phyloP scores from a whole-genome alignment of 2,329 filamentous ascomycete species.

The Pezicula neosporulosa region DNA sequence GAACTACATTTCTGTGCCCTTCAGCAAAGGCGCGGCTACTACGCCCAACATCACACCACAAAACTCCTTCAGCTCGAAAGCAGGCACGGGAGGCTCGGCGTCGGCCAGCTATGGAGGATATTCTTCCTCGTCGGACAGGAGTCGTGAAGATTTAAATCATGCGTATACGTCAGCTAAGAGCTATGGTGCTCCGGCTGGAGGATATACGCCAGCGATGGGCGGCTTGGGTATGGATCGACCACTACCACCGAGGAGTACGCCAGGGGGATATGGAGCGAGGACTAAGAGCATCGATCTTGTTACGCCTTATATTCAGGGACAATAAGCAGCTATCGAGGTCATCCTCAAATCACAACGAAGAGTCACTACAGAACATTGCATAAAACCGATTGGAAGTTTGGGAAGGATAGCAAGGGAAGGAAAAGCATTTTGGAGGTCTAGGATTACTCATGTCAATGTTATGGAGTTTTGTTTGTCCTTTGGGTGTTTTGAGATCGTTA shows the following conservation, averaged over 20 bases:
- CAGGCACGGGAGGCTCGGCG: constrained; percentile 7
- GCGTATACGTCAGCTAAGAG: constrained; percentile 1
- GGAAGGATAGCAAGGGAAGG: too few species aligned
- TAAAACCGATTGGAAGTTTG: too few species aligned
- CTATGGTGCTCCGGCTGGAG: constrained; percentile 31
- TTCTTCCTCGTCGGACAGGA: constrained; percentile 5
- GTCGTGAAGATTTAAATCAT: constrained; percentile 18
- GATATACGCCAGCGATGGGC: constrained; percentile 34
- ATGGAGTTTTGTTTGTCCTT: too few species aligned
- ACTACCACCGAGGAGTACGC: constrained; percentile 48
- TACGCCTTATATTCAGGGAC: constrained; percentile 37
- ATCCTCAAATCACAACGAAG: too few species aligned
- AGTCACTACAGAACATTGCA: too few species aligned
- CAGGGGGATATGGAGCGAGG: constrained; percentile 47
- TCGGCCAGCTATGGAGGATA: constrained; percentile 9
- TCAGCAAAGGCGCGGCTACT: constrained; percentile 14
- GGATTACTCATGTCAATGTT: too few species aligned
- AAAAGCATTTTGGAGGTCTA: too few species aligned
- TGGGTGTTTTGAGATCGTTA: too few species aligned
- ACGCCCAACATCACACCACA: constrained; percentile 20
- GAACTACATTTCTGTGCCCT: constrained; percentile 27
- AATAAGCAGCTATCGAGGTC: neutral
- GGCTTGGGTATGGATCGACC: constrained; percentile 47
- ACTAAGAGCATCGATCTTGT: constrained; percentile 63
- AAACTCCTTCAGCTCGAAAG: constrained; percentile 18